Base-by-base conservation (phyloP, 768 basidiomycete genomes). In the Trametes gibbosa region DNA sequence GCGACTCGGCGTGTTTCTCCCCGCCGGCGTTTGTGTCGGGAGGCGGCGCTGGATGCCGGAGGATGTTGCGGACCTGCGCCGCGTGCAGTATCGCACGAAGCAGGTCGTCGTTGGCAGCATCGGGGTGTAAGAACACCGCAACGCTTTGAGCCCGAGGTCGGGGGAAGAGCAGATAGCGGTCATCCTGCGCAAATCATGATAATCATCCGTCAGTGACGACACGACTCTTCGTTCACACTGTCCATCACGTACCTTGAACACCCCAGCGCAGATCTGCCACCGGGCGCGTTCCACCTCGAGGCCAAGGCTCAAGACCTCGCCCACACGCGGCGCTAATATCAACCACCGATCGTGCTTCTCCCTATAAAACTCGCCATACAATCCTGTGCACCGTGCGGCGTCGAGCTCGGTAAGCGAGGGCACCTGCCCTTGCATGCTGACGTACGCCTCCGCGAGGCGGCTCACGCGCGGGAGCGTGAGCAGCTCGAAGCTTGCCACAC, bases 291-390 rank as follows among this genome's bases (percentile, higher is more conserved):
- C 65, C 5, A 27, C 27, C 8, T 62, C 61, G 23, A 51, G 45
- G 27, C 61, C 63, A 9, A 56, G 9, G 13, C 24, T 32, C 29
- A 70, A 49, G 35, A 66, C 63, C 21, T 67, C 67, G 7, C 58
- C 57, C 35, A 70, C 56, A n/a, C 61, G 29, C 16, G 69, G 69
- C 0, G 66, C 65, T 16, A 68, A 61, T 4, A 37, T 49, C 19
- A 68, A 52, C 56, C 59, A 66, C 29, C 53, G 54, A 48, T 68
- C 65, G 39, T 43, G 29, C 56, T 63, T 65, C 24, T 24, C 45
- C 63, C 63, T 66, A 59, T 62, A 70, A 60, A 65, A 70, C 63
- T 70, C 69, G 23, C 69, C 69, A 59, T 66, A 70, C 24, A 63
- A 14, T 6, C 69, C 69, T 16, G 62, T 68, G 39, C 50, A 53